Evolutionary conservation across 192 early-diverging fungal species (phyloP).

Genomic region (Glomus cerebriforme): DNA sequence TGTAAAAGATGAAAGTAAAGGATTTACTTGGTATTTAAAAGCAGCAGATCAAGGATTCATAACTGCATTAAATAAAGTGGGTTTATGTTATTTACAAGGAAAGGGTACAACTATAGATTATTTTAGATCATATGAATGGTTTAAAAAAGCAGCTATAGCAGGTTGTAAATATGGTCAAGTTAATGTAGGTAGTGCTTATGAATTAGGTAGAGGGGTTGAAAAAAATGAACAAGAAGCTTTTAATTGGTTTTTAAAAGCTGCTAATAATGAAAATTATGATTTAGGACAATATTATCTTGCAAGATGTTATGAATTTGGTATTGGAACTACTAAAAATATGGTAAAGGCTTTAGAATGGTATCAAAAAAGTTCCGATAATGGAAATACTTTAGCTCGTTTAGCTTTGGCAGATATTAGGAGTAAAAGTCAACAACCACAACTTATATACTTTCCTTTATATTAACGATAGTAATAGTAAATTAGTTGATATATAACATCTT

Average conservation of each 20-base stretch:
- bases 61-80: neutral
- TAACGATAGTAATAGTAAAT: too few relatives aligned
- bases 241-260: neutral
- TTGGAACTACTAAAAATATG: slow-evolving; percentile 42
- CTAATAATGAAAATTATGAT: neutral
- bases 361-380: neutral
- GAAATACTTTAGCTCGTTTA: neutral
- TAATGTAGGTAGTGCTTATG: neutral
- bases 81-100: neutral
- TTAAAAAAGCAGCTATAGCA: neutral
- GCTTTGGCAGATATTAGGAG: neutral
- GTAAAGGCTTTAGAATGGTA: neutral
- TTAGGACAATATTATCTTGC: slow-evolving; percentile 58
- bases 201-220: neutral
- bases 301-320: slow-evolving; percentile 72
- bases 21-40: neutral
- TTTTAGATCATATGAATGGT: neutral
- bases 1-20: neutral
- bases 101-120: neutral
- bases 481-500: too few relatives aligned
- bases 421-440: too few relatives aligned
- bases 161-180: neutral
- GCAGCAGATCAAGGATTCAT: neutral
- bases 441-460: too few relatives aligned
- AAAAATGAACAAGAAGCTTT: neutral